Conservation (phyloP, 108 stramenopile species). For the Thalassiosira profunda region DNA sequence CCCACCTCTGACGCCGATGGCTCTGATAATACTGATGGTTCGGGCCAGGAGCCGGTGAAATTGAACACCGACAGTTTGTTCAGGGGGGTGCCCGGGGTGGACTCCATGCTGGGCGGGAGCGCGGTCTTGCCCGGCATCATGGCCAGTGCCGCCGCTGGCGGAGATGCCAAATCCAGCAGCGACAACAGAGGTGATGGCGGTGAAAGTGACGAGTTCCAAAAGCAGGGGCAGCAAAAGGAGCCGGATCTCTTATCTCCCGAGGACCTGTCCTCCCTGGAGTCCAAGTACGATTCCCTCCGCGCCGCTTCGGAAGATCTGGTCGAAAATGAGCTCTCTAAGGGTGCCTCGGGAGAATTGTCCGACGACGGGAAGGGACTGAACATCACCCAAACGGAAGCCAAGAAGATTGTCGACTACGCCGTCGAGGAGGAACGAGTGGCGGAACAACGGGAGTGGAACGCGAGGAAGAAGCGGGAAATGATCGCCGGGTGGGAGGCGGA, state of each 20-base stretch:
- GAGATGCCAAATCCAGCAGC: background rate
- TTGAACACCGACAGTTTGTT: slow-evolving; percentile 5
- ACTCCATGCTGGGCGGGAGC: background rate
- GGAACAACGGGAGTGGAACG: background rate
- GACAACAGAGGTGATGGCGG: background rate
- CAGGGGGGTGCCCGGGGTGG: background rate
- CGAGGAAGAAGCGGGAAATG: background rate
- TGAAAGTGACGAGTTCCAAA: background rate
- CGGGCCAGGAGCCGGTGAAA: background rate
- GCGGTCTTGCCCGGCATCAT: too few species aligned
- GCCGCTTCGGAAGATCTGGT: too few species aligned
- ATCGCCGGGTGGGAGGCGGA: background rate
- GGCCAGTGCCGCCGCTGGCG: background rate
- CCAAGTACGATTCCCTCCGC: background rate
- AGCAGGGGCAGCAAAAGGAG: background rate
- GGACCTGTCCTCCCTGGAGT: background rate
- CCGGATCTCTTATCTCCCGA: background rate
- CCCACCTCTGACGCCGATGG: background rate
- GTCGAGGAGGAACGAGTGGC: slow-evolving; percentile 6
- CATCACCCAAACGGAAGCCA: slow-evolving; percentile 3
- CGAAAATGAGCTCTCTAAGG: too few species aligned
- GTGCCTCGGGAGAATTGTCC: too few species aligned
- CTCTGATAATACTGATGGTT: background rate
- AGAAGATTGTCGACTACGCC: slow-evolving; percentile 11
- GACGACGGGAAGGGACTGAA: background rate